A percentile compares a stretch with the other conserved stretches of the same genome.
Conservation (phyloP, 768 basidiomycete genomes). For the Roridomyces roridus region DNA sequence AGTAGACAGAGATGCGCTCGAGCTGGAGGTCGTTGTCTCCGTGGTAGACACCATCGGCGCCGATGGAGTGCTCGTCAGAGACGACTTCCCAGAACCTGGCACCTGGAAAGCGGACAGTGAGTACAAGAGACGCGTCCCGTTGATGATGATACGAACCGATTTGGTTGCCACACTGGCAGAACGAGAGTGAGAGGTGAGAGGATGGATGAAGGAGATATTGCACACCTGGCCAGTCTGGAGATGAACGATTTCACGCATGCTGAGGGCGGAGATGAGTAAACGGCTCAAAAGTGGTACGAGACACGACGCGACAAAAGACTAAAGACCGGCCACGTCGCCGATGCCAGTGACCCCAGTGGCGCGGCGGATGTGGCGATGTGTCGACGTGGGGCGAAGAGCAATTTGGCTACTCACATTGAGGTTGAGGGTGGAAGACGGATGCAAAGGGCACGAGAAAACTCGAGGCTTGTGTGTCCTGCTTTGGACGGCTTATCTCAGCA, state of each 20-base stretch:
- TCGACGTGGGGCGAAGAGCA: not conserved
- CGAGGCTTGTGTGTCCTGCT: not conserved
- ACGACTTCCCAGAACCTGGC: slow-evolving; percentile 98
- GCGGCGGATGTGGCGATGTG: too few species aligned
- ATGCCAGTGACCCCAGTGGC: too few species aligned
- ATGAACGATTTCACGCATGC: slow-evolving; percentile 99
- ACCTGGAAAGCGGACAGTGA: slow-evolving; percentile 52
- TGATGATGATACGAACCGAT: slow-evolving; percentile 70
- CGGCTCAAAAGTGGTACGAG: slow-evolving; percentile 54
- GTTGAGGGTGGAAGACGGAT: slow-evolving; percentile 3
- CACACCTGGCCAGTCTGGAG: slow-evolving; percentile 97
- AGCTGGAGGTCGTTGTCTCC: slow-evolving; percentile 95
- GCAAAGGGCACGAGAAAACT: slow-evolving; percentile 16
- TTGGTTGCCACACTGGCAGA: slow-evolving; percentile 93
- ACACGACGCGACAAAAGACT: slow-evolving; percentile 44
- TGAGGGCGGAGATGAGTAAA: slow-evolving; percentile 48
- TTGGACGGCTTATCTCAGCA: not conserved
- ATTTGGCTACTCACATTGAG: slow-evolving; percentile 7
- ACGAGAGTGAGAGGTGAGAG: slow-evolving; percentile 36
- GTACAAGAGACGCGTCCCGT: slow-evolving; percentile 16
- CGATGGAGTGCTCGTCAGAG: slow-evolving; percentile 98
- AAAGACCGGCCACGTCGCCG: too few species aligned
- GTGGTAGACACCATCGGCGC: slow-evolving; percentile 90
- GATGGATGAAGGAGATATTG: slow-evolving; percentile 19
- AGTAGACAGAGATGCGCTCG: slow-evolving; percentile 97